Base-by-base conservation (phyloP, 768 basidiomycete species). In the Termitomyces sp. region DNA sequence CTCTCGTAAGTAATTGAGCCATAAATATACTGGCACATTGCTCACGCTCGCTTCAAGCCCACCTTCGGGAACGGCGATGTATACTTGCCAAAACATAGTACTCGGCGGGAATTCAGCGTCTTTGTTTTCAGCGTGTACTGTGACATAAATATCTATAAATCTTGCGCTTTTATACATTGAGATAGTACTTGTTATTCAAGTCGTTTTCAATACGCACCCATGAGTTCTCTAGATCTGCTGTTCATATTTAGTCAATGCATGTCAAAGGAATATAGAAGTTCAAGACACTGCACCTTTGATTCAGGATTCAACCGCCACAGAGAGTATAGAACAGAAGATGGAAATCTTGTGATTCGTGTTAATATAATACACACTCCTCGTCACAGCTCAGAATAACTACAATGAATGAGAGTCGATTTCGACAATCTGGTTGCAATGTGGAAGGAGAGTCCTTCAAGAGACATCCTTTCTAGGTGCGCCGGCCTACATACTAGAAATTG, bases 51-150 rank as follows among this genome's bases (percentile, higher is more conserved):
- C 28, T 16, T 17, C 54, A 23, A 83, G 67, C 63, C 72, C 62
- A 55, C 74, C 68, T 35, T 70, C 68, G 32, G 79, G 79, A n/a
- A 67, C 64, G 4, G 75, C 81, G 3, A 68, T 71, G 37, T 84
- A 73, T 62, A 68, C 71, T 3, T 85, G 84, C 66, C 76, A 81
- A 63, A 84, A 84, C 59, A 72, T 84, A n/a, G 69, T 73, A 16
- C 61, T 82, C 32, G 70, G 66, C 4, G 80, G 81, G 14, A 72
- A 74, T 58, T 61, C 77, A 1, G 79, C 76, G 1, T 66, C 67
- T 5, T 59, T 80, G 32, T 83, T 83, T 64, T 72, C 73, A 17
- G 59, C 65, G 30, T 77, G 75, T 58, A 66, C 68, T 25, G 59
- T 59, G 46, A 75, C 73, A 12, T 72, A 57, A 34, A 61, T 37